phyloP scores from a whole-genome alignment of 495 filamentous ascomycete genomes.

The Penicillium fimorum region DNA sequence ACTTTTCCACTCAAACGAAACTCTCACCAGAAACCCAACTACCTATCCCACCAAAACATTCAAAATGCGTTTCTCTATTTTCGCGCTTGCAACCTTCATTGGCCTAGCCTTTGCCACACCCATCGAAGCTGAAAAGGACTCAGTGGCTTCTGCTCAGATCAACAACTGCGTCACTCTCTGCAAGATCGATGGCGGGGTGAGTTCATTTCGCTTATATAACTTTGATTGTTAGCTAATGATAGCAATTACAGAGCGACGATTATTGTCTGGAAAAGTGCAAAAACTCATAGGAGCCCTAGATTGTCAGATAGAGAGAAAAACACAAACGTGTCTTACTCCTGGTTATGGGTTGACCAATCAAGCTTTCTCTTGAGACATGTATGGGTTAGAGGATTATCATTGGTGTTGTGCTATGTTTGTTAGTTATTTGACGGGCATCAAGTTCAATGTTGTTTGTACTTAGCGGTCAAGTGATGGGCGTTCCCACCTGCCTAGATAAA shows the following conservation, averaged over 20 bases:
- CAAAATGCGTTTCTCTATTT: constrained; percentile 2
- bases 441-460: neutral
- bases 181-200: constrained; percentile 2
- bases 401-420: neutral
- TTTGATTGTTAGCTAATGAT: neutral
- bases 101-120: constrained; percentile 1
- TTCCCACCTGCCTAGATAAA: neutral
- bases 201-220: neutral
- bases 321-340: too few relatives aligned
- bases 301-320: neutral
- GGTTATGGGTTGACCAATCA: neutral
- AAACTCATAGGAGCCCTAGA: neutral
- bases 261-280: neutral
- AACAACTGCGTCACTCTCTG: constrained; percentile 3
- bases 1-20: neutral
- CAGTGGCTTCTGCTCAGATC: neutral
- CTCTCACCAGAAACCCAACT: neutral
- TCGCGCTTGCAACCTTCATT: neutral
- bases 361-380: neutral
- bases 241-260: too few relatives aligned
- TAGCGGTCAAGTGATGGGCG: neutral
- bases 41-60: neutral
- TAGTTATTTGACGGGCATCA: neutral
- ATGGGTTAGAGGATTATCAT: neutral
- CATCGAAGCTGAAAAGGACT: neutral